Evolutionary conservation across 1,284 basidiomycete species (phyloP).

Genomic region (Porodaedalea pini): DNA sequence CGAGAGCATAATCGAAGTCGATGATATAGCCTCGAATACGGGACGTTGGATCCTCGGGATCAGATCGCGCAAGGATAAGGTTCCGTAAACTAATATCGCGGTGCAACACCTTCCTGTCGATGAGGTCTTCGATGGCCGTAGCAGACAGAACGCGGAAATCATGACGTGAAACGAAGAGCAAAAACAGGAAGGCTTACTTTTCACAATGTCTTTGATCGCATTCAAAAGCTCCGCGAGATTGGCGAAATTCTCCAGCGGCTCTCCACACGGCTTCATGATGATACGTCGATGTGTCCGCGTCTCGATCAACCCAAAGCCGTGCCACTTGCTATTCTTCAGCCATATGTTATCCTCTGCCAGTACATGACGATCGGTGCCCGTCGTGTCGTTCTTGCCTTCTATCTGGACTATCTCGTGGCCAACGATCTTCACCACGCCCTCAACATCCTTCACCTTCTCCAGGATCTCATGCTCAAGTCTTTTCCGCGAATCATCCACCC

Average conservation of each 20-base stretch:
- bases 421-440: too few relatives aligned
- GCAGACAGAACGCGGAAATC: background rate
- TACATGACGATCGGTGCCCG: too few relatives aligned
- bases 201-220: conserved; percentile 1
- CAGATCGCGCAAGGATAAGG: background rate
- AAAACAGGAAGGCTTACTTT: background rate
- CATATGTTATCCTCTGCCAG: too few relatives aligned
- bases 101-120: conserved; percentile 1
- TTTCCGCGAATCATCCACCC: too few relatives aligned
- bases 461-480: too few relatives aligned
- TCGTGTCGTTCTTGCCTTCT: too few relatives aligned
- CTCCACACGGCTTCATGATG: background rate
- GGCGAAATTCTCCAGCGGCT: background rate
- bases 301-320: too few relatives aligned
- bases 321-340: too few relatives aligned
- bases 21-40: background rate
- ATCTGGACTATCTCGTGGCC: too few relatives aligned
- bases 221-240: background rate
- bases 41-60: background rate
- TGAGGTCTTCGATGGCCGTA: background rate
- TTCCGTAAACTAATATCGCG: conserved; percentile 1
- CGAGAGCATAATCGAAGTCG: conserved; percentile 1
- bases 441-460: too few relatives aligned
- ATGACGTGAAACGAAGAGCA: background rate
- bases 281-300: too few relatives aligned